These are phyloP conservation scores for Auricularia sp. DNA, from an alignment of 768 basidiomycete species.

Conservation along the genomic window DNA sequence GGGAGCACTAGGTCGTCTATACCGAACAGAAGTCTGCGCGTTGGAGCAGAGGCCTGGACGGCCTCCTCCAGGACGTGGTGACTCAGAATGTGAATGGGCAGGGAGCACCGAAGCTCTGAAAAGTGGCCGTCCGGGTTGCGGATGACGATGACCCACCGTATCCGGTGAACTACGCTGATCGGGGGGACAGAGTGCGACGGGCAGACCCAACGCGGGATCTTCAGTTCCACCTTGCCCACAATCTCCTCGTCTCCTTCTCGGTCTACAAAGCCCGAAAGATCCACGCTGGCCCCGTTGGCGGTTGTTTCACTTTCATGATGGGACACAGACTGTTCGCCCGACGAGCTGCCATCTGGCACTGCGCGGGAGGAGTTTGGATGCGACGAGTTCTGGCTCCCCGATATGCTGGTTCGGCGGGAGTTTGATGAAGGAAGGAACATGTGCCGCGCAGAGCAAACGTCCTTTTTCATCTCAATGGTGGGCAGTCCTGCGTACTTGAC, in stretches of 20 bases:
- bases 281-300: background rate
- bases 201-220: constrained; percentile 48
- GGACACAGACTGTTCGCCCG: background rate
- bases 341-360: constrained; percentile 1
- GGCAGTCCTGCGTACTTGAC: background rate
- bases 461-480: constrained; percentile 28
- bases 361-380: background rate
- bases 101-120: constrained; percentile 88
- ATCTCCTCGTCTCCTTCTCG: constrained; percentile 29
- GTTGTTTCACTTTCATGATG: background rate
- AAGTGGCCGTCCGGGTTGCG: constrained; percentile 84
- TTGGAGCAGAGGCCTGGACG: constrained; percentile 55
- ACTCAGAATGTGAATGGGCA: constrained; percentile 81
- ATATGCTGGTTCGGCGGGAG: background rate
- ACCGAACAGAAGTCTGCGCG: constrained; percentile 58
- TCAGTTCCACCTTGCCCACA: constrained; percentile 47
- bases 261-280: constrained; percentile 11
- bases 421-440: background rate
- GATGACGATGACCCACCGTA: constrained; percentile 72
- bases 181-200: constrained; percentile 72
- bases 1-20: constrained; percentile 24
- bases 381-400: background rate
- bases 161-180: constrained; percentile 62
- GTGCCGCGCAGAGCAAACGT: constrained; percentile 18
- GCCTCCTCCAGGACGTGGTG: constrained; percentile 65